A percentile compares a stretch with the other conserved stretches of the same genome.
phyloP scores from a whole-genome alignment of 2,329 filamentous ascomycete genomes.

The Calonectria leucothoes region DNA sequence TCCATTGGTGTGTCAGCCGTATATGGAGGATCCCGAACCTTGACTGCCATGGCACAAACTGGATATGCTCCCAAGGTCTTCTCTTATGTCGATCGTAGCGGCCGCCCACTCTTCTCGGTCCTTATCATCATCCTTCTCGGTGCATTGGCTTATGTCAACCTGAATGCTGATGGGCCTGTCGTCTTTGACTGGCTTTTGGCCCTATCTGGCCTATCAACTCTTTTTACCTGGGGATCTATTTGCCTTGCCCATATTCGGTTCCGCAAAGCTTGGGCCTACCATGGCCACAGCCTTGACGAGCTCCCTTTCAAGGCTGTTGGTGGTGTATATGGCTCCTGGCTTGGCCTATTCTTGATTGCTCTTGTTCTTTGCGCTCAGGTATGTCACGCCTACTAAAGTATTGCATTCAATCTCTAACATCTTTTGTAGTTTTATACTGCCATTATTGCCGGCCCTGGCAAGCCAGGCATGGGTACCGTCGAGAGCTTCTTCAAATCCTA shows the following conservation, averaged over 20 bases:
- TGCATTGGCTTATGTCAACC: conserved; percentile 61
- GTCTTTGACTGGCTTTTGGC: conserved; percentile 75
- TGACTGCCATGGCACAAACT: conserved; percentile 65
- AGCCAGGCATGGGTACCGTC: conserved; percentile 51
- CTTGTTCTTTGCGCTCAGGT: conserved; percentile 67
- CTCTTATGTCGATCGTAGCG: conserved; percentile 64
- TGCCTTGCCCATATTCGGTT: conserved; percentile 74
- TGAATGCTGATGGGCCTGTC: conserved; percentile 56
- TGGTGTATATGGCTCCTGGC: conserved; percentile 72
- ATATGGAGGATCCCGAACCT: conserved; percentile 66
- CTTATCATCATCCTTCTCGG: conserved; percentile 58
- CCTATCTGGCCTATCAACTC: conserved; percentile 70
- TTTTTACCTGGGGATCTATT: conserved; percentile 76
- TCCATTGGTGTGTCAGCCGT: conserved; percentile 66
- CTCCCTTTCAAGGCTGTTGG: conserved; percentile 72
- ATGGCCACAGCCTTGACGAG: conserved; percentile 73
- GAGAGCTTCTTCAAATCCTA: conserved; percentile 67
- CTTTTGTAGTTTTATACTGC: conserved; percentile 60
- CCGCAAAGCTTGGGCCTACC: conserved; percentile 68
- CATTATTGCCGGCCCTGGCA: conserved; percentile 50
- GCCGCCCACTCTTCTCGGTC: conserved; percentile 62
- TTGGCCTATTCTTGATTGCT: conserved; percentile 69
- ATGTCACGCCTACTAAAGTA: conserved; percentile 44
- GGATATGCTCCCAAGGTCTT: conserved; percentile 66
- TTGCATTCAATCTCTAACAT: conserved; percentile 19